Base-by-base conservation (phyloP, 2,329 filamentous ascomycete genomes). In the Harringtonia lauricola region DNA sequence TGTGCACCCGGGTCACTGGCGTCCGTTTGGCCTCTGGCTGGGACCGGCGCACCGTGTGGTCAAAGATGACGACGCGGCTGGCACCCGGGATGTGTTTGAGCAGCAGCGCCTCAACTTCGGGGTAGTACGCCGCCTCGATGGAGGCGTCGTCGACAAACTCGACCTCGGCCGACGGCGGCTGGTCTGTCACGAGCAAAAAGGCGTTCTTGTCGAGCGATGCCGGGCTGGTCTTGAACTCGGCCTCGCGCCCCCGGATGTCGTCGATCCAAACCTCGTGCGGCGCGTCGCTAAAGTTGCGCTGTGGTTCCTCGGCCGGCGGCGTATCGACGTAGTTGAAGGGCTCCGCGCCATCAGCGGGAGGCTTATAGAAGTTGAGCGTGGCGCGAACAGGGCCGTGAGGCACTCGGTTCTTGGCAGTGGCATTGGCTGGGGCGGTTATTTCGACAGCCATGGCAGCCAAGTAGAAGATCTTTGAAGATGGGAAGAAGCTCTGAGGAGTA, bases 21-120 rank as follows among this genome's bases (percentile, higher is more conserved):
- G 65, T 68, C 39, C 87, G 76, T 4, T 62, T 60, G 0, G 83
- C 74, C 42, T 66, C 61, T 0, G 78, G 72, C 2, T 62, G 58
- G 12, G 76, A 68, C 35, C 83, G 76, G n/a, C 88, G 82, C 59
- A 94, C 77, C 8, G 87, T 94, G 66, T 95, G 85, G 67, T 94
- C 87, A 64, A 94, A 95, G 57, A 94, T 66, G 52, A 86, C 67
- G 26, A 94, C 68, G 5, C 72, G 70, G 45, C 74, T 70, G 22
- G 76, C 72, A 42, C 82, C 84, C 0, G 81, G 79, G 15, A 94
- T 68, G 45, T 76, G 62, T 14, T 76, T 64, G 3, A 88, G 65
- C 1, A 95, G 66, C 22, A 94, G 65, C 39, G 71, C 60, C 63
- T 89, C 82, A 9, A 94, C 76, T 58, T 95, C 87, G 0, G 86